These are phyloP conservation scores for Marasmius tenuissimus DNA, from an alignment of 1,284 basidiomycete genomes.

Conservation along the genomic window DNA sequence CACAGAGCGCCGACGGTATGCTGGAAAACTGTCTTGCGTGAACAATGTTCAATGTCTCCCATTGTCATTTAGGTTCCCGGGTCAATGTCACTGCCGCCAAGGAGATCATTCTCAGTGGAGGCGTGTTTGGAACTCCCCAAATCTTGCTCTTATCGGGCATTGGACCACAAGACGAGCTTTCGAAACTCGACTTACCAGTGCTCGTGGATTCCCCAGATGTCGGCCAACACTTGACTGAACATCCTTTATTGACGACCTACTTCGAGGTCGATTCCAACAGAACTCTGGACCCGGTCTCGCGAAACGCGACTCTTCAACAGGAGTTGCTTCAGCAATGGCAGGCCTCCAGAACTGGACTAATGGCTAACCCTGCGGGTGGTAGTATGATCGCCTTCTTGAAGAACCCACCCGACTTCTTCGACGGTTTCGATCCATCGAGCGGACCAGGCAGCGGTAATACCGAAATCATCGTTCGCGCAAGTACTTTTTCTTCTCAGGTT, in stretches of 20 bases:
- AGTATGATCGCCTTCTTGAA: background rate
- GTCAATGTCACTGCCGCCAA: conserved; percentile 20
- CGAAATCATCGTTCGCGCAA: conserved; percentile 26
- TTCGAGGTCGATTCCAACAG: conserved; percentile 23
- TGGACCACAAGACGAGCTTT: conserved; percentile 28
- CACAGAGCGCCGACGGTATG: conserved; percentile 5
- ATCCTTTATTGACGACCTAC: conserved; percentile 22
- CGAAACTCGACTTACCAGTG: conserved; percentile 23
- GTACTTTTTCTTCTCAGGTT: background rate
- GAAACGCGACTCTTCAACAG: conserved; percentile 18
- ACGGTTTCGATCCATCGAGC: conserved; percentile 2
- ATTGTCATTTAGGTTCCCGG: background rate
- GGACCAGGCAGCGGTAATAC: background rate
- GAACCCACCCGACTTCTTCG: background rate
- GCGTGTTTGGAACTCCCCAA: conserved; percentile 32
- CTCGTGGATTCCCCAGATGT: conserved; percentile 20
- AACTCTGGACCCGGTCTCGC: conserved; percentile 23
- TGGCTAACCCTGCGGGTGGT: conserved; percentile 2
- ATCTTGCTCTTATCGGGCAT: conserved; percentile 40
- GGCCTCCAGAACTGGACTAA: conserved; percentile 18
- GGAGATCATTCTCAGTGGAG: conserved; percentile 35
- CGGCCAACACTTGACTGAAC: conserved; percentile 36
- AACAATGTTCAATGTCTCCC: background rate
- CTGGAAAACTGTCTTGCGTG: background rate
- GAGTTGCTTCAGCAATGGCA: conserved; percentile 22